phyloP scores from a whole-genome alignment of 225 moss, liverwort and hornwort species.

The Physcomitrium patens region DNA sequence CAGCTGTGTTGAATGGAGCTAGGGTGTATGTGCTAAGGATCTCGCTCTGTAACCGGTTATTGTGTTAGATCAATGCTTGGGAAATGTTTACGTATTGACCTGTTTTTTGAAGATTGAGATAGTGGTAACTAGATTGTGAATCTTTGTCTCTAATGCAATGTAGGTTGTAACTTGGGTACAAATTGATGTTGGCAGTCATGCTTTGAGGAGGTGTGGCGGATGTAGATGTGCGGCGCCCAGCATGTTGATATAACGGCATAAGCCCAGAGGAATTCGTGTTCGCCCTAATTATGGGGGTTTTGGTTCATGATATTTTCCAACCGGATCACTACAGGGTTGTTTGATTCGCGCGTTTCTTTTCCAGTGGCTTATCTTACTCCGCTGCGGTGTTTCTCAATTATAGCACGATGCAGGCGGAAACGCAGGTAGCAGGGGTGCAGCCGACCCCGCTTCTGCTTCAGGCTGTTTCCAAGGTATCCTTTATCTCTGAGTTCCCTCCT shows the following conservation, averaged over 20 bases:
- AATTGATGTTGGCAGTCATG: conserved; percentile 7
- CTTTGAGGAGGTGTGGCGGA: background rate
- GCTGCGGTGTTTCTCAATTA: background rate
- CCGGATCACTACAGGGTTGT: background rate
- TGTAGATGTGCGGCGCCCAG: background rate
- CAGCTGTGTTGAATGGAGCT: background rate
- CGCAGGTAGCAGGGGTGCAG: conserved; percentile 13
- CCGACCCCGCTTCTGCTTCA: conserved; percentile 45
- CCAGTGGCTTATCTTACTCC: background rate
- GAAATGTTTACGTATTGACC: background rate
- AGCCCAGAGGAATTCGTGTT: background rate
- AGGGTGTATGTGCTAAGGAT: background rate
- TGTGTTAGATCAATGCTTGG: background rate
- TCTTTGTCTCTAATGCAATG: background rate
- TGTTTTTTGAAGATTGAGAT: background rate
- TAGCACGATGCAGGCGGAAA: conserved; percentile 30
- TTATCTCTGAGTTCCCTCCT: background rate
- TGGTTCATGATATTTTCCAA: background rate
- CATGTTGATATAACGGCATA: background rate
- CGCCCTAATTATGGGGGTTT: background rate
- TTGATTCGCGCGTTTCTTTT: background rate
- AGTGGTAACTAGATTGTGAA: background rate
- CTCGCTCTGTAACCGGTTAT: background rate
- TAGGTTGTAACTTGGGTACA: background rate
- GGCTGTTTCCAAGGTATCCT: conserved; percentile 44